Evolutionary conservation across 768 basidiomycete genomes (phyloP), one percentile per base, ranked within the genome.

Genomic region (Coprinellus aureogranulatus): DNA sequence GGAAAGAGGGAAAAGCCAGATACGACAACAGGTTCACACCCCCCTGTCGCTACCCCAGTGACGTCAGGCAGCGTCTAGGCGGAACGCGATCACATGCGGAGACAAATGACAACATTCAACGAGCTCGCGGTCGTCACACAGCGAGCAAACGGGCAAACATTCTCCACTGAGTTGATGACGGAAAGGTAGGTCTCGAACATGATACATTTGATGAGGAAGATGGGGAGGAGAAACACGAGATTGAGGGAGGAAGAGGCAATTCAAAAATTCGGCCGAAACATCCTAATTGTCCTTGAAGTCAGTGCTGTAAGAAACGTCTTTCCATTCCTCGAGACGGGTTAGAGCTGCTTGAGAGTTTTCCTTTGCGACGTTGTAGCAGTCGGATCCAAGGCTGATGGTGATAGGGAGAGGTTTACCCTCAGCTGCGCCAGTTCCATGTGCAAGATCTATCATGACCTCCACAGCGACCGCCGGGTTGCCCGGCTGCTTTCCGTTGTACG

Each of bases 381-480:
- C 76, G 10, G 64, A 65, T 28, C 74, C 75, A 8, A 76, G 57
- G 11, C 50, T 51, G 18, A 77, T 52, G 18, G 55, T 55, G 2
- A 39, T 56, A 0, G 75, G 74, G 40, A 75, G 67, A 11, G 50
- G 26, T 56, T 70, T 73, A 12, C 72, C 74, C n/a, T 60, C 55
- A 1, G 72, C 72, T 5, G 52, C 34, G 0, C 73, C 73, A 54
- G 71, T 70, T 2, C 68, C 70, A 30, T 64, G 58, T 14, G 71
- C 66, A 1, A 76, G 54, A 49, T 77, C 75, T 6, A 70, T 66
- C 5, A 76, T 67, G 2, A 72, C 60, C 37, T 71, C 55, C 6
- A 69, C 76, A 1, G 70, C 75, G 53, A 74, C 74, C 9, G 49
- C 26, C 1, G 75, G 75, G 52, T 77, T 68, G 1, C 77, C 76